Evolutionary conservation across 2,329 filamentous ascomycete genomes (phyloP).

Genomic region (Nothophoma quercina): DNA sequence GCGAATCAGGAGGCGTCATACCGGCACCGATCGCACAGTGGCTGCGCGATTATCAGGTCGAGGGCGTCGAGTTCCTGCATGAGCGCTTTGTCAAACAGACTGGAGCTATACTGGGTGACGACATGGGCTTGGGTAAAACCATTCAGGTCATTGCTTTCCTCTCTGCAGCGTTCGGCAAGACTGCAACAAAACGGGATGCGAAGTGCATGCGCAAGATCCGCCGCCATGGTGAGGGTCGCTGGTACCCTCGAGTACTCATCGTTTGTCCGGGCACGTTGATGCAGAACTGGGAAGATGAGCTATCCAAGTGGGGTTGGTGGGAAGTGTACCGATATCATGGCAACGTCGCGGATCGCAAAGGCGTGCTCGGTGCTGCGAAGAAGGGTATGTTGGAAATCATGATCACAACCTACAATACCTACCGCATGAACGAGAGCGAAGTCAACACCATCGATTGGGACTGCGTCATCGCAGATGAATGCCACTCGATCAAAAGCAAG

Average conservation of each 20-base stretch:
- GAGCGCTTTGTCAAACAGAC: slow-evolving; percentile 89
- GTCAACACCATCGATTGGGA: slow-evolving; percentile 93
- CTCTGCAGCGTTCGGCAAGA: slow-evolving; percentile 92
- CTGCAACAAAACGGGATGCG: slow-evolving; percentile 81
- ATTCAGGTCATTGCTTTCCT: slow-evolving; percentile 95
- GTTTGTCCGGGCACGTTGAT: slow-evolving; percentile 90
- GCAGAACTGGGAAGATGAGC: slow-evolving; percentile 87
- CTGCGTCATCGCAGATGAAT: slow-evolving; percentile 92
- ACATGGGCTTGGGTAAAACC: slow-evolving; percentile 98
- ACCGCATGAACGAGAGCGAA: slow-evolving; percentile 74
- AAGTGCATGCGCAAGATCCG: slow-evolving; percentile 90
- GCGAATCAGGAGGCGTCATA: slow-evolving; percentile 79
- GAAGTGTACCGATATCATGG: slow-evolving; percentile 85
- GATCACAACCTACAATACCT: slow-evolving; percentile 93
- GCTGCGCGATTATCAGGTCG: slow-evolving; percentile 88
- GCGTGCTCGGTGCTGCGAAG: slow-evolving; percentile 74
- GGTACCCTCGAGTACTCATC: slow-evolving; percentile 86
- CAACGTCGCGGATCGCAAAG: slow-evolving; percentile 66
- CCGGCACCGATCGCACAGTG: slow-evolving; percentile 91
- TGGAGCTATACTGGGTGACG: slow-evolving; percentile 90
- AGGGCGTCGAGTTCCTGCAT: slow-evolving; percentile 85
- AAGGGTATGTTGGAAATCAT: slow-evolving; percentile 85
- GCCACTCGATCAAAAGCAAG: slow-evolving; percentile 85
- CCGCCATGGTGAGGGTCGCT: slow-evolving; percentile 63
- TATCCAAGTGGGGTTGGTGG: slow-evolving; percentile 96